Evolutionary conservation across 768 basidiomycete genomes (phyloP).

Genomic region (Suillus discolor): DNA sequence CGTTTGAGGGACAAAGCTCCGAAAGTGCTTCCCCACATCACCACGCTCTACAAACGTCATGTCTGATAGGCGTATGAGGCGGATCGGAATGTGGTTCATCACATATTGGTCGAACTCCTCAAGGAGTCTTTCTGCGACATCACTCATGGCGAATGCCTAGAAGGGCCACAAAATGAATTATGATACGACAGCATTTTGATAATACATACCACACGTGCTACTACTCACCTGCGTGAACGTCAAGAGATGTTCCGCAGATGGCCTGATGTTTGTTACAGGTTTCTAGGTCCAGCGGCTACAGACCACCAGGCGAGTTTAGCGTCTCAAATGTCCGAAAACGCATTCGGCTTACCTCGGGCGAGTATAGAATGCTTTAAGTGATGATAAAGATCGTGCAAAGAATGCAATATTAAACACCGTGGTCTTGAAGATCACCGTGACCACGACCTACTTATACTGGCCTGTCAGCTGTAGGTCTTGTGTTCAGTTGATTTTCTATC

Average conservation of each 20-base stretch:
- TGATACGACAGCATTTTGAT: neutral
- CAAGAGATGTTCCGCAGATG: neutral
- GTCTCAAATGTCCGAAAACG: neutral
- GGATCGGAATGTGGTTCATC: slow-evolving; percentile 1
- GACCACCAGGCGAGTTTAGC: neutral
- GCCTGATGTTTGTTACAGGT: neutral
- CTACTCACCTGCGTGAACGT: neutral
- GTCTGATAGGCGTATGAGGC: neutral
- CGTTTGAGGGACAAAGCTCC: neutral
- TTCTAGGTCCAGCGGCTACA: neutral
- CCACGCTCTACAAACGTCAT: neutral
- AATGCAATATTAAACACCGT: neutral
- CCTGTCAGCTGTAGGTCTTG: neutral
- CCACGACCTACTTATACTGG: neutral
- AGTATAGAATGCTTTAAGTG: neutral
- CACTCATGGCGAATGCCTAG: neutral
- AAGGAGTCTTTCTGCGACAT: neutral
- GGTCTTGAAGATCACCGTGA: neutral
- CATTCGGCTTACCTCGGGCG: neutral
- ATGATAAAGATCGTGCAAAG: neutral
- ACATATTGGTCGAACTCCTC: slow-evolving; percentile 2
- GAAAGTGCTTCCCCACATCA: neutral
- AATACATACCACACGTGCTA: neutral
- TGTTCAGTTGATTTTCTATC: neutral
- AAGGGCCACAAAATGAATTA: neutral